phyloP scores from a whole-genome alignment of 176 grass and related monocot genomes.

The Hordeum marinum region DNA sequence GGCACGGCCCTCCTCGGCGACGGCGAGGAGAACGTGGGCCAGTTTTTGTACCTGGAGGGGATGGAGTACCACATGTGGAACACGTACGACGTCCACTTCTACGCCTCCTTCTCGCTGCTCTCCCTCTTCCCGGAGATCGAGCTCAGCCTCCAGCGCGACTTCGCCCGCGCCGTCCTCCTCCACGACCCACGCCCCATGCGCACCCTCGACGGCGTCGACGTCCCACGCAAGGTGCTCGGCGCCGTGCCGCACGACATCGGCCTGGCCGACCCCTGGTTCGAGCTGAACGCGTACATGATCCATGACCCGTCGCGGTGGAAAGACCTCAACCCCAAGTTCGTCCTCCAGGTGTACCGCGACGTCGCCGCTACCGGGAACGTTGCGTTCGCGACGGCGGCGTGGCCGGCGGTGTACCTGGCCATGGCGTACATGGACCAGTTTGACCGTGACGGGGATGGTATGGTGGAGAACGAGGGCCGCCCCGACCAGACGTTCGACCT shows the following conservation, averaged over 20 bases:
- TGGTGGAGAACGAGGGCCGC: conserved; percentile 71
- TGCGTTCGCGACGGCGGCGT: conserved; percentile 47
- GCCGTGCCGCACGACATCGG: conserved; percentile 68
- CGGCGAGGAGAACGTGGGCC: conserved; percentile 11
- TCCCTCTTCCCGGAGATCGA: neutral
- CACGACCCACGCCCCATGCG: conserved; percentile 49
- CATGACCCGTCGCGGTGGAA: conserved; percentile 59
- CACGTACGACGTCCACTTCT: conserved; percentile 17
- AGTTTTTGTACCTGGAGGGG: neutral
- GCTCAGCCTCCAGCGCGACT: conserved; percentile 9
- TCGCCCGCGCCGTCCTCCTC: conserved; percentile 3
- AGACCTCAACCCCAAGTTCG: conserved; percentile 76
- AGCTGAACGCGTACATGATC: conserved; percentile 58
- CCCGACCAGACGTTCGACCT: conserved; percentile 67
- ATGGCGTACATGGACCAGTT: conserved; percentile 82
- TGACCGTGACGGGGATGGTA: conserved; percentile 61
- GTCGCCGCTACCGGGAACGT: conserved; percentile 38
- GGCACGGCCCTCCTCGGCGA: conserved; percentile 34
- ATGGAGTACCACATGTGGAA: conserved; percentile 23
- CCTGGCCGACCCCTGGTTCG: conserved; percentile 57
- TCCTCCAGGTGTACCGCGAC: conserved; percentile 53
- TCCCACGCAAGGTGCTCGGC: conserved; percentile 45
- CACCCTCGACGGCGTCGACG: conserved; percentile 21
- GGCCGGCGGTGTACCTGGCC: conserved; percentile 64
- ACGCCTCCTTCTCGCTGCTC: conserved; percentile 6